Evolutionary conservation across 768 basidiomycete genomes (phyloP), one percentile per base, ranked within the genome.

Genomic region (Hirschioporus abietinus): DNA sequence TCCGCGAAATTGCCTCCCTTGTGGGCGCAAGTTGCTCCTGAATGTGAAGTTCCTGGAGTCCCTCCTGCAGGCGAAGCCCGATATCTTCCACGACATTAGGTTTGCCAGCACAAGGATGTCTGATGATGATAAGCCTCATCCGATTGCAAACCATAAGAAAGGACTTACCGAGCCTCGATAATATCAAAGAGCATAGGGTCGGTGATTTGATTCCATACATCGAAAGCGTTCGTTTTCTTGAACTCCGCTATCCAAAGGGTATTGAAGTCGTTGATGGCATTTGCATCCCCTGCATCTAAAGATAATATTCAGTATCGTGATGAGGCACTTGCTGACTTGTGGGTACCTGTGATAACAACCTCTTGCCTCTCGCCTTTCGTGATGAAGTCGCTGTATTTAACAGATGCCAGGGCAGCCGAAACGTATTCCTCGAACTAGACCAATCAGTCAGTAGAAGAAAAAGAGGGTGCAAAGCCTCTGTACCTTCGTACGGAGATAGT

Each of bases 111-210:
- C 96, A 97, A 52, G 96, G 96, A 76, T 99, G 96, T 63, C 95
- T 95, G 68, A 65, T 58, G 18, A 26, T 60, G 25, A 35, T 27
- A 57, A 12, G 35, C 59, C 58, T 64, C 52, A 8, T 30, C 8
- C 2, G 67, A 66, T 66, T 6, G 52, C 3, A 61, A 57, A 63
- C 58, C 42, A 35, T 25, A 60, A 58, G 2, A 61, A 63, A 18
- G 70, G 18, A 74, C 80, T 27, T 68, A 95, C 94, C 92, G 83
- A 36, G 96, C 92, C 75, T 99, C 97, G 65, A 96, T 86, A 62
- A 99, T 92, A 74, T 99, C 97, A 73, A 99, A 99, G 12, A 99
- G 78, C 68, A 94, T 80, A 0, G 94, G 91, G 76, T 99, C 97
- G 0, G 97, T 99, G 57, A 88, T 86, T 60, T 86, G 81, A 63